Evolutionary conservation across 108 stramenopile species (phyloP).

Genomic region (Chaetoceros tenuissimus): DNA sequence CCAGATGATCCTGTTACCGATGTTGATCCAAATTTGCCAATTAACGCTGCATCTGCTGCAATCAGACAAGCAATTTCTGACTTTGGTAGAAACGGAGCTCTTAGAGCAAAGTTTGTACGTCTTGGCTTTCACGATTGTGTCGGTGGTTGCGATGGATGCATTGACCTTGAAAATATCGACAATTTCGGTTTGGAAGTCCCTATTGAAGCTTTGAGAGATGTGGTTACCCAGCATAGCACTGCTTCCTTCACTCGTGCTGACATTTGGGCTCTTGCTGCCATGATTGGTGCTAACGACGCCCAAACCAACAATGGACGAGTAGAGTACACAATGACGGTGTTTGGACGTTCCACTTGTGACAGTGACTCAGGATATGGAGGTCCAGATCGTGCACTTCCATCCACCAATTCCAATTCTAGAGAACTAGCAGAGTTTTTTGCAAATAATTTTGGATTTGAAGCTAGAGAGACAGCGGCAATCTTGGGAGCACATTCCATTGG

Average conservation of each 20-base stretch:
- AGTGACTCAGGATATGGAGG: slow-evolving; percentile 12
- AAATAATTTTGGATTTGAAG: slow-evolving; percentile 27
- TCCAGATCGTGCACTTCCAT: slow-evolving; percentile 14
- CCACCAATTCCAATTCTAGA: slow-evolving; percentile 12
- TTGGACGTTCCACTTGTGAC: slow-evolving; percentile 8
- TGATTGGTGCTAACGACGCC: slow-evolving; percentile 34
- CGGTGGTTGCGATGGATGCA: slow-evolving; percentile 45
- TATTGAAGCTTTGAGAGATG: slow-evolving; percentile 22
- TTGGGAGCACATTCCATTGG: slow-evolving; percentile 57
- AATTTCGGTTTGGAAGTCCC: slow-evolving; percentile 32
- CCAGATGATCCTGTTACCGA: too few species aligned
- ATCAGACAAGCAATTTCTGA: too few species aligned
- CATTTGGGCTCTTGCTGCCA: slow-evolving; percentile 39
- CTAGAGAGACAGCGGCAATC: slow-evolving; percentile 36
- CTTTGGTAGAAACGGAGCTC: too few species aligned
- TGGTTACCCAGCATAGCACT: slow-evolving; percentile 22
- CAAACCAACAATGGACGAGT: slow-evolving; percentile 14
- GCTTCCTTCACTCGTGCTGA: slow-evolving; percentile 31
- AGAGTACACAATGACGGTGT: slow-evolving; percentile 18
- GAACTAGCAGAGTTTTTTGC: slow-evolving; percentile 28
- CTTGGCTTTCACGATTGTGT: slow-evolving; percentile 54
- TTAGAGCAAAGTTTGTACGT: slow-evolving; percentile 29
- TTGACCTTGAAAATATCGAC: slow-evolving; percentile 33
- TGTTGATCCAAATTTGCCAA: too few species aligned
- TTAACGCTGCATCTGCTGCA: too few species aligned